Percentiles rank a stretch among this genome's conserved stretches.
phyloP scores from a whole-genome alignment of 495 filamentous ascomycete species.

The Penicillium canescens region DNA sequence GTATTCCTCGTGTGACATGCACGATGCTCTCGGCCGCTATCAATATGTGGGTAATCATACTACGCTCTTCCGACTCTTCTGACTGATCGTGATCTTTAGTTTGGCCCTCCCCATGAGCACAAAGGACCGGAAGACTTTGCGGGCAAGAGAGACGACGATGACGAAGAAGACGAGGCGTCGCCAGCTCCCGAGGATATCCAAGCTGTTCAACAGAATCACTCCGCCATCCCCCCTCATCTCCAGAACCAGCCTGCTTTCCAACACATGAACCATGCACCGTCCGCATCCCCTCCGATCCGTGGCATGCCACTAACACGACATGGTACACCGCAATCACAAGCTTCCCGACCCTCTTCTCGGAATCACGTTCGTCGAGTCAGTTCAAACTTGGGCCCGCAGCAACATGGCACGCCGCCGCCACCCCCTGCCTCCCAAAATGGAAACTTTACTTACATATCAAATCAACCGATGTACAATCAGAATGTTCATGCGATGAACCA shows the following conservation, averaged over 20 bases:
- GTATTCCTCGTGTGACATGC: slow-evolving; percentile 92
- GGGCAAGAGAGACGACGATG: slow-evolving; percentile 78
- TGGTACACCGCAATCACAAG: slow-evolving; percentile 78
- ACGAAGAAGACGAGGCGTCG: slow-evolving; percentile 78
- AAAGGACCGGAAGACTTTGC: slow-evolving; percentile 94
- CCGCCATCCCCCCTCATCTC: slow-evolving; percentile 69
- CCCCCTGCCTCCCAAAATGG: slow-evolving; percentile 68
- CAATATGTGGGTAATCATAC: slow-evolving; percentile 69
- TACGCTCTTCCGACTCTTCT: slow-evolving; percentile 1
- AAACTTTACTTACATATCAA: slow-evolving; percentile 75
- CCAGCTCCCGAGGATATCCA: slow-evolving; percentile 63
- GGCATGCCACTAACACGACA: slow-evolving; percentile 72
- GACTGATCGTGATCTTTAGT: slow-evolving; percentile 51
- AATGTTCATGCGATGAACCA: slow-evolving; percentile 54
- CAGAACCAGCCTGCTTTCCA: slow-evolving; percentile 72
- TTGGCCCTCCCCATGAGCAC: slow-evolving; percentile 89
- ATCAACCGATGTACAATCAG: slow-evolving; percentile 81
- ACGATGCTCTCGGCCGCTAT: slow-evolving; percentile 81
- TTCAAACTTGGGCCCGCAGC: slow-evolving; percentile 70
- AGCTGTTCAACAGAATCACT: slow-evolving; percentile 41
- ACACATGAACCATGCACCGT: slow-evolving; percentile 83
- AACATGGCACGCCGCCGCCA: slow-evolving; percentile 58
- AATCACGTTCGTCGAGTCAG: slow-evolving; percentile 75
- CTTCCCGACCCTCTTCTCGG: slow-evolving; percentile 79
- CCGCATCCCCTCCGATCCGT: slow-evolving; percentile 87